Percentiles rank a stretch among this genome's conserved stretches.
Evolutionary conservation across 2,329 filamentous ascomycete species (phyloP).

Genomic region (Paraconiothyrium sp.): DNA sequence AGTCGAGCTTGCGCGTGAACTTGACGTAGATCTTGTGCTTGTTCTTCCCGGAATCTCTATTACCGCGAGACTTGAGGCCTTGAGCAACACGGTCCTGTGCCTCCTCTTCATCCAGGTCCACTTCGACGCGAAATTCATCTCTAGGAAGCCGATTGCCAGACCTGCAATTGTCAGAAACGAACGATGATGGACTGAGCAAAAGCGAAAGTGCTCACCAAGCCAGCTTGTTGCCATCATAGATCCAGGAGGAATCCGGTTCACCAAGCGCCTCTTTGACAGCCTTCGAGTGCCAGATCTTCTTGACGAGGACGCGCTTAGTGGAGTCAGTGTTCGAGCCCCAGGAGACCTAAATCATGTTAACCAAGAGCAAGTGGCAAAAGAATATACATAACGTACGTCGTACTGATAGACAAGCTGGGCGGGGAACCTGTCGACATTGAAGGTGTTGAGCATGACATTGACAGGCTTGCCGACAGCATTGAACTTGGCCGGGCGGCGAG

Average conservation of each 20-base stretch:
- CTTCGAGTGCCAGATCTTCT: conserved; percentile 78
- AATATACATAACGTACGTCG: conserved; percentile 68
- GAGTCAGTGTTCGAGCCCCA: conserved; percentile 68
- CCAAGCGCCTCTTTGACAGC: conserved; percentile 66
- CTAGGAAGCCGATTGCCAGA: conserved; percentile 37
- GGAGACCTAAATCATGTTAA: conserved; percentile 63
- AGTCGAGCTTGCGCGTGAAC: conserved; percentile 72
- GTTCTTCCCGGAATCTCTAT: conserved; percentile 48
- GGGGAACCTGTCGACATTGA: conserved; percentile 70
- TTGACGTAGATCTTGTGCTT: conserved; percentile 70
- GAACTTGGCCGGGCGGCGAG: conserved; percentile 48
- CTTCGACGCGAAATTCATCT: conserved; percentile 55
- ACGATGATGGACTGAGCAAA: not conserved
- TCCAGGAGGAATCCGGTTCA: conserved; percentile 61
- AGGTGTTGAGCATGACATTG: conserved; percentile 73
- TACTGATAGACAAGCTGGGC: conserved; percentile 78
- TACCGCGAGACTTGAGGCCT: conserved; percentile 17
- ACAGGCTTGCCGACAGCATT: conserved; percentile 52
- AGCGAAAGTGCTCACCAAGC: conserved; percentile 71
- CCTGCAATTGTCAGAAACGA: conserved; percentile 31
- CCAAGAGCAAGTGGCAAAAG: not conserved
- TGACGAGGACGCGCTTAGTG: conserved; percentile 70
- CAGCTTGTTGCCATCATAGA: conserved; percentile 85
- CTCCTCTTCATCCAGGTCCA: conserved; percentile 78
- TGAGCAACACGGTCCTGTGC: conserved; percentile 28